phyloP scores from a whole-genome alignment of 2,329 filamentous ascomycete genomes.

The Ceratocystis variospora region DNA sequence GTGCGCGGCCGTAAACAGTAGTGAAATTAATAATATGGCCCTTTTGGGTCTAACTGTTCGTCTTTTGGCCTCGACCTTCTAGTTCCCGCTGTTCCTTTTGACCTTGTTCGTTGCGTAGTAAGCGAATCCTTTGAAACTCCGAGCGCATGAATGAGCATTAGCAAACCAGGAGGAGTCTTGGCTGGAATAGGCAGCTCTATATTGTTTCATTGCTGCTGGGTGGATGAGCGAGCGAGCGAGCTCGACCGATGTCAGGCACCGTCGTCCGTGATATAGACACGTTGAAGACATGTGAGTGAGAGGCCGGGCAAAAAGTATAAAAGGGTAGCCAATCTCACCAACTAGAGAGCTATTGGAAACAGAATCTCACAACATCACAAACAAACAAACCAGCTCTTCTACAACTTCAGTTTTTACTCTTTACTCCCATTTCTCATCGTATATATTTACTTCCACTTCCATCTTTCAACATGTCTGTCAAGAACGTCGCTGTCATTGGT shows the following conservation, averaged over 20 bases:
- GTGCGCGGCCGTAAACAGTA: background rate
- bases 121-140: conserved; percentile 1
- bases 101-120: background rate
- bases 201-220: background rate
- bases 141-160: background rate
- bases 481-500: conserved; percentile 30
- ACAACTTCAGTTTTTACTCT: background rate
- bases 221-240: background rate
- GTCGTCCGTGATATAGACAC: background rate
- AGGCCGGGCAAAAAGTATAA: background rate
- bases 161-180: background rate
- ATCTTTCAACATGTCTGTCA: conserved; percentile 21
- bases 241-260: background rate
- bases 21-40: background rate
- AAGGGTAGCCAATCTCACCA: background rate
- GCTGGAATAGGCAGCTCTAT: background rate
- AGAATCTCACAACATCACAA: background rate
- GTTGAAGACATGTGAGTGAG: background rate
- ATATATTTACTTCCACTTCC: background rate
- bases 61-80: background rate
- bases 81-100: background rate
- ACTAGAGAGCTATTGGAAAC: background rate
- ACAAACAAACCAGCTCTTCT: background rate
- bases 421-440: background rate
- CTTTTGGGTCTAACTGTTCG: background rate